Evolutionary conservation across 208 protist genomes (phyloP).

Genomic region (Vickermania ingenoplastis): DNA sequence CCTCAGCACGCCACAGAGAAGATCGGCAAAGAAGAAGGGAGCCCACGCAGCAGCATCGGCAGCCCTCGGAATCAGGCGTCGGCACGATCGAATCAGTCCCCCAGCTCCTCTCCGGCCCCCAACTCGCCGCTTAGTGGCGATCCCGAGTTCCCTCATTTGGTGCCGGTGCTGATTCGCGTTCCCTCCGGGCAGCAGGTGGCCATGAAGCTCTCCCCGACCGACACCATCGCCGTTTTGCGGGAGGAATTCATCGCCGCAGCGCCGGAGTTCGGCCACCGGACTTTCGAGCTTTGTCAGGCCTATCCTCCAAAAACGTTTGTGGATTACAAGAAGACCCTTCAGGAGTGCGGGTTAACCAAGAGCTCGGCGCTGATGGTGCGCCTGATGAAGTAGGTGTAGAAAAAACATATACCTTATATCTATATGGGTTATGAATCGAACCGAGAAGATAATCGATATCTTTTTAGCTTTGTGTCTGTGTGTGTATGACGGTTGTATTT

Average conservation of each 20-base stretch:
- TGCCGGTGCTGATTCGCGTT: constrained; percentile 59
- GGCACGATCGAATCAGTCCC: too few relatives aligned
- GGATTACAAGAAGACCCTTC: constrained; percentile 57
- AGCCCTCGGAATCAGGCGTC: too few relatives aligned
- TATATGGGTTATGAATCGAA: background rate
- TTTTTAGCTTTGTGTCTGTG: background rate
- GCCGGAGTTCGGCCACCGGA: constrained; percentile 23
- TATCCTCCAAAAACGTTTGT: constrained; percentile 46
- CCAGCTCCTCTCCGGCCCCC: background rate
- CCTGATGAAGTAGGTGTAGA: background rate
- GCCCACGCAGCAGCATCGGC: background rate
- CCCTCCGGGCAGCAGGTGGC: constrained; percentile 51
- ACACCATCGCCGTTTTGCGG: constrained; percentile 57
- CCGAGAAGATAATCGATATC: background rate
- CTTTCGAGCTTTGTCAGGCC: constrained; percentile 72
- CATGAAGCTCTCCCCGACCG: constrained; percentile 30
- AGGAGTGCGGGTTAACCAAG: constrained; percentile 35
- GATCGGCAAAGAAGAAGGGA: background rate
- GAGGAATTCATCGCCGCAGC: constrained; percentile 38
- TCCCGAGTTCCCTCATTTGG: constrained; percentile 12
- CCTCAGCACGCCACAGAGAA: background rate
- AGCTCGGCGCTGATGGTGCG: constrained; percentile 56
- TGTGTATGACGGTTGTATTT: background rate
- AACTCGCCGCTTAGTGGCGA: background rate
- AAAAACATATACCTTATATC: background rate